phyloP scores from a whole-genome alignment of 2,329 filamentous ascomycete genomes.

The Penicillium sp. region DNA sequence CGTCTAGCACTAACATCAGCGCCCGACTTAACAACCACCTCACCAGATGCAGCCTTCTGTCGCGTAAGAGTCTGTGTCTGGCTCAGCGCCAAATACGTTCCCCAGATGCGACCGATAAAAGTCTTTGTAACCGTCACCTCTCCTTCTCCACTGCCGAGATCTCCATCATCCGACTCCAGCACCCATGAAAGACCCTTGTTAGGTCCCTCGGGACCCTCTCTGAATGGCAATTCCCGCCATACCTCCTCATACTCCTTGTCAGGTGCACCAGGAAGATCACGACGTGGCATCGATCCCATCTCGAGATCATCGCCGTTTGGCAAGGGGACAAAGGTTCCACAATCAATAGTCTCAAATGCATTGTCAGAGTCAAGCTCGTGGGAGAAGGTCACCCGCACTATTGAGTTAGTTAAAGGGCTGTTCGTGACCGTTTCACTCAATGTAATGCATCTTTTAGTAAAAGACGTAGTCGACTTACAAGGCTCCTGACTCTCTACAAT shows the following conservation, averaged over 20 bases:
- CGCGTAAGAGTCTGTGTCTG: slow-evolving; percentile 25
- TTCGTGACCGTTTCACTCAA: not conserved
- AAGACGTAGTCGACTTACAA: slow-evolving; percentile 25
- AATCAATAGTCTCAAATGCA: slow-evolving; percentile 34
- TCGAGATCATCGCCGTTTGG: slow-evolving; percentile 44
- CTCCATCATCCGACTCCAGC: slow-evolving; percentile 25
- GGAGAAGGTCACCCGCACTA: slow-evolving; percentile 39
- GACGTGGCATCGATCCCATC: slow-evolving; percentile 39
- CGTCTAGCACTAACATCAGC: slow-evolving; percentile 29
- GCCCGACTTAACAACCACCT: slow-evolving; percentile 20
- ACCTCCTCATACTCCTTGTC: slow-evolving; percentile 61
- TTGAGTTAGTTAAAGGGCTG: not conserved
- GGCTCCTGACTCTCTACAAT: slow-evolving; percentile 37
- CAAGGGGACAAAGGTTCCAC: slow-evolving; percentile 38
- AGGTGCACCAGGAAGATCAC: slow-evolving; percentile 33
- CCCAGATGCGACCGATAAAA: slow-evolving; percentile 33
- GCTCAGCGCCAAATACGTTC: slow-evolving; percentile 29
- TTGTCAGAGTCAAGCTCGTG: slow-evolving; percentile 41
- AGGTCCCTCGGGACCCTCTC: slow-evolving; percentile 28
- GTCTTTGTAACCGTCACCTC: slow-evolving; percentile 25
- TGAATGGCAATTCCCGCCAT: slow-evolving; percentile 54
- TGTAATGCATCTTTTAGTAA: too few species aligned
- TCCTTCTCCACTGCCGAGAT: slow-evolving; percentile 12
- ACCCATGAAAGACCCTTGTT: slow-evolving; percentile 30
- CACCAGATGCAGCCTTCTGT: slow-evolving; percentile 6